Evolutionary conservation across 768 basidiomycete species (phyloP).

Genomic region (Fomitopsis serialis): DNA sequence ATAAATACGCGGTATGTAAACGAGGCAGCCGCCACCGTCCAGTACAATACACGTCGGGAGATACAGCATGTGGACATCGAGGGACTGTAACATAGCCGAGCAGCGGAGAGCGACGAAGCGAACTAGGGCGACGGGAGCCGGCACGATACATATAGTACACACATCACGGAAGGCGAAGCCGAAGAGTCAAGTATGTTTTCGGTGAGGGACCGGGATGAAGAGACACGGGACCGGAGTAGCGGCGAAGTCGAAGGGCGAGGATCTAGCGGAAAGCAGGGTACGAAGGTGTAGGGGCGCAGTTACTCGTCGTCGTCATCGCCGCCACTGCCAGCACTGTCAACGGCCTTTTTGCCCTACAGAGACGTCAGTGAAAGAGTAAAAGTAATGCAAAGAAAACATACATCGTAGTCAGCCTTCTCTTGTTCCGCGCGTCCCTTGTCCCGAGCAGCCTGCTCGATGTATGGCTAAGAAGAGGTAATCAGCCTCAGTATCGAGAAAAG

Average conservation of each 20-base stretch:
- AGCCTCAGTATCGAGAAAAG: too few relatives aligned
- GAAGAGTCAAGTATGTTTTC: slow-evolving; percentile 12
- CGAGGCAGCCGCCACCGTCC: slow-evolving; percentile 4
- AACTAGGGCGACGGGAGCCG: slow-evolving; percentile 2
- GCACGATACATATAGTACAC: slow-evolving; percentile 2
- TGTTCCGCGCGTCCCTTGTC: slow-evolving; percentile 87
- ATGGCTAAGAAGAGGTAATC: slow-evolving; percentile 52
- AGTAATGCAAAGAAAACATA: slow-evolving; percentile 20
- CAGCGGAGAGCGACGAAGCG: slow-evolving; percentile 1
- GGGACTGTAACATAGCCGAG: slow-evolving; percentile 1
- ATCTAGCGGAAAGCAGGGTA: neutral
- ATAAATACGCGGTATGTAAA: slow-evolving; percentile 3
- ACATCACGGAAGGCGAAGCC: slow-evolving; percentile 1
- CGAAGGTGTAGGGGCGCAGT: neutral
- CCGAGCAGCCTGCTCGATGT: slow-evolving; percentile 76
- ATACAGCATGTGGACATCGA: slow-evolving; percentile 7
- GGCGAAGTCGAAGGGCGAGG: too few relatives aligned
- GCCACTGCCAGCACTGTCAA: slow-evolving; percentile 31
- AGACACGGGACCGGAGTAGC: too few relatives aligned
- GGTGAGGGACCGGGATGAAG: slow-evolving; percentile 12
- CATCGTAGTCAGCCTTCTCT: slow-evolving; percentile 54
- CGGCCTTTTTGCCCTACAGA: slow-evolving; percentile 32
- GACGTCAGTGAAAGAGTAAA: neutral
- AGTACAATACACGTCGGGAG: slow-evolving; percentile 8
- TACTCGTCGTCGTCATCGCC: slow-evolving; percentile 40